Evolutionary conservation across 148 eudicot genomes (phyloP).

Genomic region (Bassia scoparia): DNA sequence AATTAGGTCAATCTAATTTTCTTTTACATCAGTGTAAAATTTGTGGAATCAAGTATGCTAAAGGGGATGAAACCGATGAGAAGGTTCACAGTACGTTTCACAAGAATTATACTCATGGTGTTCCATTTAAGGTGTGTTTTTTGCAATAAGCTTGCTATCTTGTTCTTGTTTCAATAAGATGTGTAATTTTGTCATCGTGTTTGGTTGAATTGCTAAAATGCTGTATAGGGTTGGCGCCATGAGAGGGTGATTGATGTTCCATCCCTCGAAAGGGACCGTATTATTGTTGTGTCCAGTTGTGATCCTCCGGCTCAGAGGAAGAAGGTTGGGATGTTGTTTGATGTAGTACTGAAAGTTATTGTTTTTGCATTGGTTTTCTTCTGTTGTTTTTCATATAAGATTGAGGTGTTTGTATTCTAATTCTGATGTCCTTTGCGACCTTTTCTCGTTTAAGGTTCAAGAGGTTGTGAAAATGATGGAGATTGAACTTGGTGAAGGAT

Average conservation of each 20-base stretch:
- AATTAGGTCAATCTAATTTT: constrained; percentile 91
- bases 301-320: constrained; percentile 67
- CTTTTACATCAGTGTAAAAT: constrained; percentile 58
- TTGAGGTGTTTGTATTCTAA: background rate
- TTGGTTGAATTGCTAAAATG: constrained; percentile 2
- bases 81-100: constrained; percentile 69
- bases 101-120: constrained; percentile 65
- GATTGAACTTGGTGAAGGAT: constrained; percentile 86
- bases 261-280: constrained; percentile 45
- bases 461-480: constrained; percentile 88
- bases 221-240: constrained; percentile 68
- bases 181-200: background rate
- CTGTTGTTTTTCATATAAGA: background rate
- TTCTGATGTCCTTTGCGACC: background rate
- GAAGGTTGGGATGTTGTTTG: constrained; percentile 44
- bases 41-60: constrained; percentile 74
- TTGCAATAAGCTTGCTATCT: background rate
- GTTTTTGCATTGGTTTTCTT: background rate
- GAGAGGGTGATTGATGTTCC: constrained; percentile 51
- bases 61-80: constrained; percentile 79
- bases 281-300: constrained; percentile 53
- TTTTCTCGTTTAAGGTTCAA: constrained; percentile 42
- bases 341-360: background rate
- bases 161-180: background rate
- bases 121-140: constrained; percentile 69